Percentiles rank a stretch among this genome's conserved stretches.
phyloP scores from a whole-genome alignment of 1,139 yeast species.

The Sugiyamaella castrensis region DNA sequence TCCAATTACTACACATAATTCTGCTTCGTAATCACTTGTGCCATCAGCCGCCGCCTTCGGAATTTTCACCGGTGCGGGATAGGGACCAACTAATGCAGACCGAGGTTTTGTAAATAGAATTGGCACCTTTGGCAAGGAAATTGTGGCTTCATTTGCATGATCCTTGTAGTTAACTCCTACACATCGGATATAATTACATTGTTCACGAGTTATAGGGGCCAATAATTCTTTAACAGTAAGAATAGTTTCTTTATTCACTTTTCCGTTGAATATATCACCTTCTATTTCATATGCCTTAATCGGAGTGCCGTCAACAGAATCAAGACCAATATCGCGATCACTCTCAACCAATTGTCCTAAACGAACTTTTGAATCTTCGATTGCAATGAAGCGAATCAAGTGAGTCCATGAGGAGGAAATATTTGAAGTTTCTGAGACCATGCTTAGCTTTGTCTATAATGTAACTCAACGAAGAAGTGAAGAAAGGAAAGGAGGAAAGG shows the following conservation, averaged over 20 bases:
- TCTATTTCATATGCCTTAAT: slow-evolving; percentile 8
- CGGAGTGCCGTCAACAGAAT: not conserved
- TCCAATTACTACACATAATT: slow-evolving; percentile 52
- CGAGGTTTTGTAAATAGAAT: slow-evolving; percentile 16
- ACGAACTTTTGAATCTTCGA: slow-evolving; percentile 5
- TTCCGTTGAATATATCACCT: slow-evolving; percentile 10
- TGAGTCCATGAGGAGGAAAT: slow-evolving; percentile 5
- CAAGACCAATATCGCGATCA: slow-evolving; percentile 8
- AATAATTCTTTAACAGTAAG: slow-evolving; percentile 13
- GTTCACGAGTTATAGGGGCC: slow-evolving; percentile 17
- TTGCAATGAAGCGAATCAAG: slow-evolving; percentile 10
- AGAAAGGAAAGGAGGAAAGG: too few species aligned
- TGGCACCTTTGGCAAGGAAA: slow-evolving; percentile 16
- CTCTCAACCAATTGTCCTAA: slow-evolving; percentile 10
- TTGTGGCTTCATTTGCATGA: slow-evolving; percentile 16
- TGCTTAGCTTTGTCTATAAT: too few species aligned
- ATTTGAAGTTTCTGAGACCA: not conserved
- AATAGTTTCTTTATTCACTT: slow-evolving; percentile 3
- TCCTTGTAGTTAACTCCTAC: slow-evolving; percentile 17
- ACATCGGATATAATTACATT: slow-evolving; percentile 17
- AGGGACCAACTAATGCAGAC: slow-evolving; percentile 11
- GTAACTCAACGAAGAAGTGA: too few species aligned
- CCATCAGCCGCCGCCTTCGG: slow-evolving; percentile 15
- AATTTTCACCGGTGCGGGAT: slow-evolving; percentile 11
- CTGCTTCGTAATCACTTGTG: slow-evolving; percentile 49